Conservation (phyloP, 805 yeast species). For the Saccharomycopsis fibuligera region DNA sequence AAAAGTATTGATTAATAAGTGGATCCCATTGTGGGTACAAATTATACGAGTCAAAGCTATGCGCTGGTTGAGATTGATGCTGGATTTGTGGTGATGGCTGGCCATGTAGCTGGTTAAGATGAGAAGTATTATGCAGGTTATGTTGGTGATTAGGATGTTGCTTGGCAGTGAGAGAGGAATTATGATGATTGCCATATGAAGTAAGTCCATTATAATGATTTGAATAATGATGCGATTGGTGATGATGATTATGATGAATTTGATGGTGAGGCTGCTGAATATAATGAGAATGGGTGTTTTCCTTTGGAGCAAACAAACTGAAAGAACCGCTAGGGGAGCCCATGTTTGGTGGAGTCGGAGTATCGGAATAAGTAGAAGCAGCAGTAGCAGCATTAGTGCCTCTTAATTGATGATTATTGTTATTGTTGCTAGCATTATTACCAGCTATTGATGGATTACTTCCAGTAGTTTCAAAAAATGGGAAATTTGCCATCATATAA, state of each 20-base stretch:
- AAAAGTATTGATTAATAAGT: conserved; percentile 58
- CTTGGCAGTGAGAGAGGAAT: not conserved
- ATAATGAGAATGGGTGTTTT: not conserved
- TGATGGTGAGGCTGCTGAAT: not conserved
- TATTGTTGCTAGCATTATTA: not conserved
- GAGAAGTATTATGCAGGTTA: conserved; percentile 5
- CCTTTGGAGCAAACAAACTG: not conserved
- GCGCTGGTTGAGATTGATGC: not conserved
- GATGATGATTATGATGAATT: not conserved
- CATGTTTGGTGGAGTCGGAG: conserved; percentile 10
- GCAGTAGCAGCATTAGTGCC: not conserved
- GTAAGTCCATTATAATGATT: not conserved
- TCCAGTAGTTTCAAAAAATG: not conserved
- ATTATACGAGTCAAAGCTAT: conserved; percentile 19
- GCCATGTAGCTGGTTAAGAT: no score
- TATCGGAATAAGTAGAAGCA: conserved; percentile 6
- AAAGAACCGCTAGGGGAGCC: not conserved
- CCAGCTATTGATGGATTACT: no score
- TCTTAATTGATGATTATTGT: not conserved
- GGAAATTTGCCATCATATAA: not conserved
- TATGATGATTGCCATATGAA: not conserved
- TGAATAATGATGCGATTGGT: not conserved
- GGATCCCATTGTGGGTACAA: conserved; percentile 45
- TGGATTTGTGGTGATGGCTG: not conserved
- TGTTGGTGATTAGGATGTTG: not conserved